These are phyloP conservation scores for Punctularia strigosozonata DNA, from an alignment of 768 basidiomycete species.

Conservation along the genomic window DNA sequence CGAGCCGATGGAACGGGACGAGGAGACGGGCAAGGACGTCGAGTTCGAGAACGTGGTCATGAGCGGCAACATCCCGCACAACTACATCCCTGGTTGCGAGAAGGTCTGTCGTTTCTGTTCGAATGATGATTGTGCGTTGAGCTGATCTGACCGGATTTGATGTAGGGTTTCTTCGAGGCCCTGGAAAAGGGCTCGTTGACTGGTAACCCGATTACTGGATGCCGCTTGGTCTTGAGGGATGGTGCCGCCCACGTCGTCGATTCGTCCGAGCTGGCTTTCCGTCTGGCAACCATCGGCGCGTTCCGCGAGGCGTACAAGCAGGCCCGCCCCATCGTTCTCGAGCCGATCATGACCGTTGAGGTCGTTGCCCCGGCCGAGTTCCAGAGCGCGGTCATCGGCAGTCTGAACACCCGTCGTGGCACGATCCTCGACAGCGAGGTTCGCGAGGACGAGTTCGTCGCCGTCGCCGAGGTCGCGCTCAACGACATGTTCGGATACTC, in stretches of 20 bases:
- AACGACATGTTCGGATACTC: constrained; percentile 99
- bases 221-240: constrained; percentile 80
- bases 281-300: constrained; percentile 80
- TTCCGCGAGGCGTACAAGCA: constrained; percentile 82
- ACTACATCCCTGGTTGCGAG: constrained; percentile 90
- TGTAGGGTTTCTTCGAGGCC: constrained; percentile 89
- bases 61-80: constrained; percentile 84
- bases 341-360: constrained; percentile 99
- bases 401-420: constrained; percentile 83
- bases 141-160: constrained; percentile 1
- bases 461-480: constrained; percentile 81
- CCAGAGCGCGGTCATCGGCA: constrained; percentile 90
- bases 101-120: constrained; percentile 38
- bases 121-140: constrained; percentile 1
- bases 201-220: constrained; percentile 80
- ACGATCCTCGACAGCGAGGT: constrained; percentile 94
- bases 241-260: constrained; percentile 91
- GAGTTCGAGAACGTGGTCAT: constrained; percentile 83
- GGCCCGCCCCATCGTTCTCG: constrained; percentile 73
- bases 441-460: constrained; percentile 93
- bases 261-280: constrained; percentile 94
- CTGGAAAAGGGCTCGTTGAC: constrained; percentile 82
- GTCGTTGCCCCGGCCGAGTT: constrained; percentile 94
- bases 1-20: constrained; percentile 72
- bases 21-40: constrained; percentile 70